phyloP scores from a whole-genome alignment of 306 rosid genomes.

The Carpinus viminea region DNA sequence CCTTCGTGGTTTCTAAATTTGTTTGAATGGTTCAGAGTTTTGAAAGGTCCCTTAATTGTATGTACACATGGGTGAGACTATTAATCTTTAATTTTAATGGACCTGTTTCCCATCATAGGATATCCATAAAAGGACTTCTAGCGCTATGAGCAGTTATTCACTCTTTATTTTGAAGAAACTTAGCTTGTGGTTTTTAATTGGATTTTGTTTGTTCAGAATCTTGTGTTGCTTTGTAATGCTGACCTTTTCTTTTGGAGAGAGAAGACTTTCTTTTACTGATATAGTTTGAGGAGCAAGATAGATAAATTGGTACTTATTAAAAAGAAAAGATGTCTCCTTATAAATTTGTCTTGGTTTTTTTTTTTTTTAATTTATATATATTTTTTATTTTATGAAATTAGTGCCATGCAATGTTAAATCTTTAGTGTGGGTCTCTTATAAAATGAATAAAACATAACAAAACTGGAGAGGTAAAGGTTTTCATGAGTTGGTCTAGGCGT shows the following conservation, averaged over 20 bases:
- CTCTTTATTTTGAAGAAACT: not conserved
- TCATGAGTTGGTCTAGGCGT: not conserved
- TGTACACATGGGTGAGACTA: not conserved
- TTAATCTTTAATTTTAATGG: not conserved
- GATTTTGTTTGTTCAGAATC: not conserved
- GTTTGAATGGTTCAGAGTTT: not conserved
- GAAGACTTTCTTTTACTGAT: not conserved
- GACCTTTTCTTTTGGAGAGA: not conserved
- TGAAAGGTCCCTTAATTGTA: not conserved
- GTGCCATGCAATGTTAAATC: not conserved
- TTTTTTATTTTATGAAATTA: not conserved
- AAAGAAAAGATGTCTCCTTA: not conserved
- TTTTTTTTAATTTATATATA: no score
- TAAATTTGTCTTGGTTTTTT: not conserved
- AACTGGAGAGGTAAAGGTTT: not conserved
- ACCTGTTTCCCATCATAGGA: not conserved
- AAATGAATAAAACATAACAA: not conserved
- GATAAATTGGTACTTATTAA: no score
- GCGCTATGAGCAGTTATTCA: not conserved
- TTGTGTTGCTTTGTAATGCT: not conserved
- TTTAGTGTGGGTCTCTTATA: not conserved
- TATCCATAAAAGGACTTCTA: not conserved
- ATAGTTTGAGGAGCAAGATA: not conserved
- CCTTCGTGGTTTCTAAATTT: not conserved
- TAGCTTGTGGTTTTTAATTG: constrained; percentile 25